Conservation (phyloP, 2,329 filamentous ascomycete species). For the Sphaceloma murrayae region DNA sequence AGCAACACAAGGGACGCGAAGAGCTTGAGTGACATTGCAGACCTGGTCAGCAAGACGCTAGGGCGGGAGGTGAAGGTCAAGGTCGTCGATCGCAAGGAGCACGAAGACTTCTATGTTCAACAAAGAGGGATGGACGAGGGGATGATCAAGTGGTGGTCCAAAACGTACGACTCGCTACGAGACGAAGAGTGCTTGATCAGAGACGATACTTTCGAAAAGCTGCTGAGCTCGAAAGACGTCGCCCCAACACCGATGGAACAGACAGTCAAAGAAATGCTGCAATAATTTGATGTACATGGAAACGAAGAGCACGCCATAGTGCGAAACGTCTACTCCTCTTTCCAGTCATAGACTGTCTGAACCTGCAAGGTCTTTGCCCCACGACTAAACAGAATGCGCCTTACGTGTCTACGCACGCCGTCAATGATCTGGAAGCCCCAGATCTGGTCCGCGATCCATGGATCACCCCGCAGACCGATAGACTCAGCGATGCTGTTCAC, state of each 20-base stretch:
- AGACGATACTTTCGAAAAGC: conserved; percentile 33
- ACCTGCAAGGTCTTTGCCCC: conserved; percentile 32
- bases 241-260: conserved; percentile 32
- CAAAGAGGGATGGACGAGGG: conserved; percentile 30
- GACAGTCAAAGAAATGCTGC: conserved; percentile 36
- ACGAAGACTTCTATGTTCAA: conserved; percentile 34
- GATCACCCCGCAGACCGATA: conserved; percentile 27
- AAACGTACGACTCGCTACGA: conserved; percentile 36
- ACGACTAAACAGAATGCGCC: conserved; percentile 31
- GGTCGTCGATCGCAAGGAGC: conserved; percentile 32
- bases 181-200: conserved; percentile 36
- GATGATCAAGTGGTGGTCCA: conserved; percentile 39
- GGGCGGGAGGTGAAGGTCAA: conserved; percentile 30
- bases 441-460: conserved; percentile 48
- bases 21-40: conserved; percentile 25
- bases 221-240: conserved; percentile 30
- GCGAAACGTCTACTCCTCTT: conserved; percentile 17
- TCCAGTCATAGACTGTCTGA: conserved; percentile 37
- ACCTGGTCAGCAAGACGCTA: conserved; percentile 23
- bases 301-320: neutral
- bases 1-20: conserved; percentile 23
- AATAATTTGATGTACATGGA: too few relatives aligned
- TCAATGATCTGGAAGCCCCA: conserved; percentile 40
- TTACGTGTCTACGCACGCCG: conserved; percentile 33
- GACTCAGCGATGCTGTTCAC: conserved; percentile 45